Evolutionary conservation across 768 basidiomycete genomes (phyloP).

Genomic region (Leccinum subtestaceum): DNA sequence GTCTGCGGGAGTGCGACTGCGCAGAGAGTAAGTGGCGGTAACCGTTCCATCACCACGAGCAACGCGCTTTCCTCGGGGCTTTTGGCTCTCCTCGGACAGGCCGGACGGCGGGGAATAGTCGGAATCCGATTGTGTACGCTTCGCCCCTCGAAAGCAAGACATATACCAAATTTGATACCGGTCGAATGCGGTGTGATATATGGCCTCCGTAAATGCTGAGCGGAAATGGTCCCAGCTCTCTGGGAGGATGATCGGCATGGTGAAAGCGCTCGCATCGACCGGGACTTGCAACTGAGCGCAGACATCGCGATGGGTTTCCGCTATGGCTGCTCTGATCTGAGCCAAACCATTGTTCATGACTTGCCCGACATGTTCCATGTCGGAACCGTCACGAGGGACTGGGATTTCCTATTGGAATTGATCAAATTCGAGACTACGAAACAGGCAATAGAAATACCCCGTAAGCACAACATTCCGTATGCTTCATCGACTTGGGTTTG

Average conservation of each 20-base stretch:
- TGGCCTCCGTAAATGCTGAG: neutral
- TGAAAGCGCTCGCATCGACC: neutral
- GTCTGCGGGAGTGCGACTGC: neutral
- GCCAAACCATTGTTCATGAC: neutral
- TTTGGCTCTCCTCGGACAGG: neutral
- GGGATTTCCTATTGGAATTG: neutral
- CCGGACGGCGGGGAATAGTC: neutral
- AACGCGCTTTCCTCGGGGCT: neutral
- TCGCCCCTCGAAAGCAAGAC: neutral
- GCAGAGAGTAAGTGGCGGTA: neutral
- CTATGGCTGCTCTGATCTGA: neutral
- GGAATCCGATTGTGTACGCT: neutral
- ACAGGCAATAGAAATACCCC: neutral
- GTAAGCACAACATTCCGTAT: neutral
- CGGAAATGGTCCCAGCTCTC: neutral
- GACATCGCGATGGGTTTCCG: neutral
- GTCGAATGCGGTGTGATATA: neutral
- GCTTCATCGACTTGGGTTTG: neutral
- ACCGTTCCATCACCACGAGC: neutral
- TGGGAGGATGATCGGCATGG: neutral
- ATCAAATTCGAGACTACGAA: neutral
- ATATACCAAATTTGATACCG: neutral
- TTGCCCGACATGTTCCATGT: neutral
- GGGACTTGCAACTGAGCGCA: neutral
- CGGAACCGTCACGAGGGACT: neutral